Base-by-base conservation (phyloP, 1,284 basidiomycete genomes). In the Ustilago tritici region DNA sequence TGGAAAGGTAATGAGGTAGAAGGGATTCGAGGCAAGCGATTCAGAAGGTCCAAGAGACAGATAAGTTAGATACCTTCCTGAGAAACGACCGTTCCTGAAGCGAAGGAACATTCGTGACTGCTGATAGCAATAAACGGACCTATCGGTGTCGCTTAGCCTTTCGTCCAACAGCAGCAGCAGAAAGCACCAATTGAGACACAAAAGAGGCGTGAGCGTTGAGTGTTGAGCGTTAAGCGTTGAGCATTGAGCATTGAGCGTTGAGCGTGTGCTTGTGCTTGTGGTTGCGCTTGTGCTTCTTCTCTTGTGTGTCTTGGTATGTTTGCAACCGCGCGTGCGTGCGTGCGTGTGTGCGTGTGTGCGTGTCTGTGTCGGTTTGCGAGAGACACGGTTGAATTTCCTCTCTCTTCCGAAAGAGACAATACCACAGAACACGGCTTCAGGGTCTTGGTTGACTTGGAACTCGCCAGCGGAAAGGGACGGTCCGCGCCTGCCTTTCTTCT, bases 341-440 rank as follows among this genome's bases (percentile, higher is more conserved):
- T 62, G 60, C 40, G 4, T 56, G 54, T 17, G 54, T 56, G 54
- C 31, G 50, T 61, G 60, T 36, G 31, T 62, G 60, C 40, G 4
- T 56, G 54, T 17, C 40, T 61, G 60, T 36, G 38, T 62, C 52
- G 31, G 4, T n/a, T 23, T 19, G n/a, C 43, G 4, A 15, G 19
- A 46, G 43, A 8, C 40, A n/a, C 40, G 40, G 7, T 41, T 41
- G 40, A 41, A 41, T 41, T 41, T 41, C 40, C 14, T 17, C n/a
- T 28, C 14, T 17, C n/a, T 28, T 41, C 35, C 41, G 36, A 14
- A 32, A 41, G 40, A 41, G 40, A 41, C 40, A 41, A n/a, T 23
- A 23, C 23, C 23, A 23, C 23, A 23, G 23, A 23, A 28, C 47
- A 8, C 47, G 19, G 47, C 47, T 28, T 34, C 49, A 52, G 32